Percentiles rank a stretch among this genome's conserved stretches.
These are phyloP conservation scores for Diophrys sp. DNA, from an alignment of 73 alveolate genomes.

Conservation along the genomic window DNA sequence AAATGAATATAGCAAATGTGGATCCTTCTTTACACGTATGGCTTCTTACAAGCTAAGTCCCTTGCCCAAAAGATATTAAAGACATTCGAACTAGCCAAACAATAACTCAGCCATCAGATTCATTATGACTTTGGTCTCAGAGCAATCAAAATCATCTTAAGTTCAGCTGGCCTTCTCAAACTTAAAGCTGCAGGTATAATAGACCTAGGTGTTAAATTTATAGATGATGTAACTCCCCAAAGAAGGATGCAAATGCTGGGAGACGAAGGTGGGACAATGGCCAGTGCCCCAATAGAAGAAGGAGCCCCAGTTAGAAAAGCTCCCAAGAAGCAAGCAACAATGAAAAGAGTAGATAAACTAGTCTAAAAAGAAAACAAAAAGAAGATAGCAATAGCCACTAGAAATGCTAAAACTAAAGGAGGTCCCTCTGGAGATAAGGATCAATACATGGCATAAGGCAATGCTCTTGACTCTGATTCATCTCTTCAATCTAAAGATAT, in stretches of 20 bases:
- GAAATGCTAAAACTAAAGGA: conserved; percentile 1
- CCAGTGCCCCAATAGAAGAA: background rate
- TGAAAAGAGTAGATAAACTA: background rate
- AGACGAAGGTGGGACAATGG: background rate
- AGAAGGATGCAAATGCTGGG: background rate
- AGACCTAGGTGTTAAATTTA: conserved; percentile 71
- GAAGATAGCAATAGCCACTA: background rate
- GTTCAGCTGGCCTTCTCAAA: conserved; percentile 56
- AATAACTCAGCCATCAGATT: conserved; percentile 70
- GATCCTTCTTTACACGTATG: conserved; percentile 70
- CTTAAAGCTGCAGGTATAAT: conserved; percentile 57
- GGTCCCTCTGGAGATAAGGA: background rate
- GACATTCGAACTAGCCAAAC: conserved; percentile 70
- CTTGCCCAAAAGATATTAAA: conserved; percentile 79
- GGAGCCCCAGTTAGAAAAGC: background rate
- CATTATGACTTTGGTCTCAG: conserved; percentile 90
- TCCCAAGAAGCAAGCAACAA: background rate
- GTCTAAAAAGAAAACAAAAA: background rate
- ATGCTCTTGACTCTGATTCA: conserved; percentile 6
- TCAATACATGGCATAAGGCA: background rate
- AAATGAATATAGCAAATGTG: too few species aligned
- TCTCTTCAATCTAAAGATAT: conserved; percentile 10
- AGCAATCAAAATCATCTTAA: conserved; percentile 75
- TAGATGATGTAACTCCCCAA: conserved; percentile 18
- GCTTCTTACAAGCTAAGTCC: conserved; percentile 77